Percentiles rank a stretch among this genome's conserved stretches.
These are phyloP conservation scores for Escallonia rubra DNA, from an alignment of 129 eudicot species.

Conservation along the genomic window DNA sequence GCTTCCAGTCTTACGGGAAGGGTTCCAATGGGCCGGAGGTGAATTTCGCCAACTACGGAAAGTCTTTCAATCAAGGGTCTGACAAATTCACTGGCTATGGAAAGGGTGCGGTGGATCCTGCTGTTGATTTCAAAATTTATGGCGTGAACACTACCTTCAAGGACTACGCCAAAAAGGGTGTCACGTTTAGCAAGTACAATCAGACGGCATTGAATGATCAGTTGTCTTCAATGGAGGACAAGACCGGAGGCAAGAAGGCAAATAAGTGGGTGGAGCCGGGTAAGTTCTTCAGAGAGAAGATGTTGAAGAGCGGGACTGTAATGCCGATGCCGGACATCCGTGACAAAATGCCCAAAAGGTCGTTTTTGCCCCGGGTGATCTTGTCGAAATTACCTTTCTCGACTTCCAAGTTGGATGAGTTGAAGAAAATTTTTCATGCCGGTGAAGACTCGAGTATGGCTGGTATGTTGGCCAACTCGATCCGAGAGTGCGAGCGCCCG, in stretches of 20 bases:
- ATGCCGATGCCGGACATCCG: constrained; percentile 74
- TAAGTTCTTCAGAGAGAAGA: constrained; percentile 61
- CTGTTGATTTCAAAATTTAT: constrained; percentile 54
- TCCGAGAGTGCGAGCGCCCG: constrained; percentile 70
- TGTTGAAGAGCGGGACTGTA: constrained; percentile 45
- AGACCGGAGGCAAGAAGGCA: constrained; percentile 33
- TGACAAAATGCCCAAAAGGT: constrained; percentile 81
- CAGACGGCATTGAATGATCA: constrained; percentile 13
- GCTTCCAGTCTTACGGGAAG: constrained; percentile 55
- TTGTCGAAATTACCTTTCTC: constrained; percentile 66
- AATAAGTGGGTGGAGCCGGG: constrained; percentile 90
- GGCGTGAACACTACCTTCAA: constrained; percentile 74
- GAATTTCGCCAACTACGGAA: constrained; percentile 57
- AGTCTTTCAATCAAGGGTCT: constrained; percentile 68
- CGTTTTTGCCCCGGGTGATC: constrained; percentile 77
- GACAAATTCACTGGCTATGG: constrained; percentile 81
- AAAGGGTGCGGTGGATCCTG: constrained; percentile 35
- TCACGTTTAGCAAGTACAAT: constrained; percentile 37
- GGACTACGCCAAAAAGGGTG: constrained; percentile 63
- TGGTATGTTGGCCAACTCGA: constrained; percentile 27
- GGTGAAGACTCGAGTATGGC: constrained; percentile 57
- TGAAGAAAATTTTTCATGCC: constrained; percentile 60
- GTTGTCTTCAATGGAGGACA: constrained; percentile 12
- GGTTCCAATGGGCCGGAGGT: constrained; percentile 50
- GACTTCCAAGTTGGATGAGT: constrained; percentile 32